Evolutionary conservation across 1,284 basidiomycete genomes (phyloP).

Genomic region (Waitea zeae): DNA sequence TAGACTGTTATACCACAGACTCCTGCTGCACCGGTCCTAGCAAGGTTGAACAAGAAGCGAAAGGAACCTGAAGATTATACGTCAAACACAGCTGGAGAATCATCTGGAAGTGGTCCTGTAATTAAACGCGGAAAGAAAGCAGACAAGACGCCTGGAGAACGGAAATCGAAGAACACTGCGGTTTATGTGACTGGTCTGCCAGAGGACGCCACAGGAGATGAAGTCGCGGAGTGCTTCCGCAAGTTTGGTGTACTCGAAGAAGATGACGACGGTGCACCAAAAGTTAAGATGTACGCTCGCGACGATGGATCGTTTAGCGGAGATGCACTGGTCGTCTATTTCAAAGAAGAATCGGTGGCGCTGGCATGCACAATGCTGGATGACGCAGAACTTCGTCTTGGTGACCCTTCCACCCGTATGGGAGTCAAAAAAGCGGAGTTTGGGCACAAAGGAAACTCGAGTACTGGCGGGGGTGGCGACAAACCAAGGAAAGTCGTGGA

Average conservation of each 20-base stretch:
- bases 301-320: slow-evolving; percentile 88
- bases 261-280: slow-evolving; percentile 73
- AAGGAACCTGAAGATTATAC: slow-evolving; percentile 58
- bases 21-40: slow-evolving; percentile 69
- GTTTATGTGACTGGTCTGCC: slow-evolving; percentile 86
- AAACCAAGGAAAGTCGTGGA: slow-evolving; percentile 55
- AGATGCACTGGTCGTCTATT: slow-evolving; percentile 92
- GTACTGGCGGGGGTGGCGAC: slow-evolving; percentile 13
- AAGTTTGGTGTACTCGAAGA: slow-evolving; percentile 89
- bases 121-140: slow-evolving; percentile 23
- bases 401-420: slow-evolving; percentile 62
- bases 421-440: slow-evolving; percentile 78
- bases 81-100: slow-evolving; percentile 12
- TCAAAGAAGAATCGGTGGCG: slow-evolving; percentile 89
- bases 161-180: slow-evolving; percentile 78
- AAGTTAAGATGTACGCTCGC: slow-evolving; percentile 87
- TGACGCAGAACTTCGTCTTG: slow-evolving; percentile 83
- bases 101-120: slow-evolving; percentile 19
- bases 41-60: slow-evolving; percentile 66
- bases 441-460: slow-evolving; percentile 31
- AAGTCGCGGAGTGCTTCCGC: slow-evolving; percentile 70
- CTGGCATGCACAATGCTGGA: slow-evolving; percentile 81
- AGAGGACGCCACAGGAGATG: slow-evolving; percentile 53
- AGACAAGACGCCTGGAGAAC: slow-evolving; percentile 17
- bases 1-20: slow-evolving; percentile 27